Conservation (phyloP, 2,329 filamentous ascomycete genomes). For the Neopestalotiopsis sp. region DNA sequence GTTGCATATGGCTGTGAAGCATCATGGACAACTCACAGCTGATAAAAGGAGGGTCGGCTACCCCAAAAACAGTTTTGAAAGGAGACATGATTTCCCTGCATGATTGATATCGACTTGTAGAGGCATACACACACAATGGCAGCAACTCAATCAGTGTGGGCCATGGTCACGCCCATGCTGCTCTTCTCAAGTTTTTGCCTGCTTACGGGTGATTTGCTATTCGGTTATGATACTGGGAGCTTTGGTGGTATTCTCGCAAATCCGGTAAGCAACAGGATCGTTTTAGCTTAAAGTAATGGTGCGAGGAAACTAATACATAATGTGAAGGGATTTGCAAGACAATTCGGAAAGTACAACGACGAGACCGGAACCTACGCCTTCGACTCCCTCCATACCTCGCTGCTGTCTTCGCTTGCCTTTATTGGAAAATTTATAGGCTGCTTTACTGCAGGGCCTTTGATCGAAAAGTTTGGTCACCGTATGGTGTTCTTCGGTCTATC, state of each 20-base stretch:
- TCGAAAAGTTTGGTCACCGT: neutral
- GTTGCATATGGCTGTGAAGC: neutral
- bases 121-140: neutral
- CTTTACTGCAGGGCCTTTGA: neutral
- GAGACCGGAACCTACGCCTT: neutral
- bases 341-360: neutral
- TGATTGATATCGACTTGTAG: neutral
- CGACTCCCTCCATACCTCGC: neutral
- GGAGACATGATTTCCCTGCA: neutral
- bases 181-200: neutral
- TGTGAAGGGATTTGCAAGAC: neutral
- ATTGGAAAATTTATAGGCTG: neutral
- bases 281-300: neutral
- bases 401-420: neutral
- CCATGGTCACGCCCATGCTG: neutral
- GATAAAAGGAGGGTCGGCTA: neutral
- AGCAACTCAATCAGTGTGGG: neutral
- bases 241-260: neutral
- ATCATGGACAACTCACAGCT: neutral
- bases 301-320: neutral
- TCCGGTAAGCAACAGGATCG: neutral
- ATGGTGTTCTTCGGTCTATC: neutral
- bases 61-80: neutral
- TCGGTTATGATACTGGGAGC: neutral
- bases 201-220: neutral